Percentiles rank a stretch among this genome's conserved stretches.
These are phyloP conservation scores for Barnettozyma sucrosica DNA, from an alignment of 805 yeast genomes.

Conservation along the genomic window DNA sequence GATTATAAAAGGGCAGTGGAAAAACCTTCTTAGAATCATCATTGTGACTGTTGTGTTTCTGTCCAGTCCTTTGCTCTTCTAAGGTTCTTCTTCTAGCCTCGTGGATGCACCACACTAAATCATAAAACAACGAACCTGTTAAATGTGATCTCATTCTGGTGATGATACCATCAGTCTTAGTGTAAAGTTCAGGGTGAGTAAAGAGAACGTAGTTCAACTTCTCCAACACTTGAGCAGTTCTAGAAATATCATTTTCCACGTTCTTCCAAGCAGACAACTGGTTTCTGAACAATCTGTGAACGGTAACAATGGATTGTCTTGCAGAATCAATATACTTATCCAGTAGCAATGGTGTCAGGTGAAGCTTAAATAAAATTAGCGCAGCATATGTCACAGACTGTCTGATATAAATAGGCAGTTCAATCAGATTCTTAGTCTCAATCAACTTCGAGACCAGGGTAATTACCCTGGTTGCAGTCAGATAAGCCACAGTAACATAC, in stretches of 20 bases:
- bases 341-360: slow-evolving; percentile 65
- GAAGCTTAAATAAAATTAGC: slow-evolving; percentile 71
- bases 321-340: slow-evolving; percentile 76
- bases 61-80: slow-evolving; percentile 32
- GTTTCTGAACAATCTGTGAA: slow-evolving; percentile 80
- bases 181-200: slow-evolving; percentile 79
- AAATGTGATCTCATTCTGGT: slow-evolving; percentile 87
- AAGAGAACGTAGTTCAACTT: slow-evolving; percentile 81
- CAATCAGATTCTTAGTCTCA: slow-evolving; percentile 65
- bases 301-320: slow-evolving; percentile 88
- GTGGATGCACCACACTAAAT: slow-evolving; percentile 89
- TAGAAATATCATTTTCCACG: slow-evolving; percentile 81
- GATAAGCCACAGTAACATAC: slow-evolving; percentile 75
- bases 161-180: slow-evolving; percentile 68
- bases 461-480: slow-evolving; percentile 73
- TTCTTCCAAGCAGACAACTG: slow-evolving; percentile 84
- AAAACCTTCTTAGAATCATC: slow-evolving; percentile 23
- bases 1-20: slow-evolving; percentile 87
- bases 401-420: slow-evolving; percentile 79
- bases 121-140: slow-evolving; percentile 87
- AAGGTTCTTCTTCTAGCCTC: slow-evolving; percentile 77
- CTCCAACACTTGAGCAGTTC: slow-evolving; percentile 88
- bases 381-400: slow-evolving; percentile 84
- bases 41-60: slow-evolving; percentile 27
- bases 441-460: slow-evolving; percentile 70